Evolutionary conservation across 2,329 filamentous ascomycete species (phyloP).

Genomic region (Cordyceps tenuipes): DNA sequence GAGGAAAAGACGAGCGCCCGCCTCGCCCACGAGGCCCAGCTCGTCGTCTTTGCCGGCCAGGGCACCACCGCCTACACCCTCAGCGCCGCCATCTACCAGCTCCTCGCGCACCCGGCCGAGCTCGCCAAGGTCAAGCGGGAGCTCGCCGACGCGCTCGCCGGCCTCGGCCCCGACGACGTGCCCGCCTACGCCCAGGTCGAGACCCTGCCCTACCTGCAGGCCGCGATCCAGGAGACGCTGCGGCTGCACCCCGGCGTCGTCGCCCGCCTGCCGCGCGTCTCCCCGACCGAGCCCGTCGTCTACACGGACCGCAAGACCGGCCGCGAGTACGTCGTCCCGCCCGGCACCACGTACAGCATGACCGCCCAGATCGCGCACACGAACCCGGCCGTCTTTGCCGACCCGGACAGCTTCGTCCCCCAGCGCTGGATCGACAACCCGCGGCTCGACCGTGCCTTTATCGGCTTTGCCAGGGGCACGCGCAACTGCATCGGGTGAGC

Average conservation of each 20-base stretch:
- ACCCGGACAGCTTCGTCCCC: conserved; percentile 30
- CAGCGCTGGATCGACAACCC: conserved; percentile 24
- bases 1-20: conserved; percentile 5
- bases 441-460: background rate
- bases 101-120: background rate
- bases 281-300: conserved; percentile 21
- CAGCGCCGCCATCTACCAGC: conserved; percentile 6
- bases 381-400: conserved; percentile 30
- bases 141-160: background rate
- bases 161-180: background rate
- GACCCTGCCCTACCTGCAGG: conserved; percentile 6
- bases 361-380: conserved; percentile 30
- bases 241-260: conserved; percentile 19
- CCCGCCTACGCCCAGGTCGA: conserved; percentile 4
- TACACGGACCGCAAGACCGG: conserved; percentile 21
- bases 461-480: background rate
- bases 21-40: conserved; percentile 5
- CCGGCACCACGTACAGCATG: conserved; percentile 30
- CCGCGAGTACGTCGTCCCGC: conserved; percentile 20
- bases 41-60: conserved; percentile 6
- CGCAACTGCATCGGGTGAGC: conserved; percentile 3
- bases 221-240: conserved; percentile 9
- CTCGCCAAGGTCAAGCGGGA: conserved; percentile 2
- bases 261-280: conserved; percentile 21
- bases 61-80: conserved; percentile 10